Evolutionary conservation across 371 early-diverging fungal species (phyloP).

Genomic region (Mortierella sp.): DNA sequence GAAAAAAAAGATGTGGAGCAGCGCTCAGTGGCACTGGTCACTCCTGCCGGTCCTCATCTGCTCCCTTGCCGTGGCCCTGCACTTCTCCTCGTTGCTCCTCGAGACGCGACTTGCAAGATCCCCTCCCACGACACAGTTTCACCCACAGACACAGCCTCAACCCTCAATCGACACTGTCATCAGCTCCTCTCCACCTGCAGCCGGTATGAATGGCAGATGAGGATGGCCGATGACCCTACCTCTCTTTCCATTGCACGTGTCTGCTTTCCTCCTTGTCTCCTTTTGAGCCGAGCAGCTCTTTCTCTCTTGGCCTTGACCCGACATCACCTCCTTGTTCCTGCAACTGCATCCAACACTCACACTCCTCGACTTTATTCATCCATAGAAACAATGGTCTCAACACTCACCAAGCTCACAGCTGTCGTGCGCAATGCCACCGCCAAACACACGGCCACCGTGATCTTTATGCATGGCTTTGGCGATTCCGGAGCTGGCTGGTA

Average conservation of each 20-base stretch:
- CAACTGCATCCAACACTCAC: background rate
- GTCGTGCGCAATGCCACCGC: constrained; percentile 59
- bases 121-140: background rate
- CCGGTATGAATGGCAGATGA: background rate
- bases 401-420: constrained; percentile 46
- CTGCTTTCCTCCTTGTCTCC: background rate
- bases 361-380: background rate
- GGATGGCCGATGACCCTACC: background rate
- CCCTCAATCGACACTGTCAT: background rate
- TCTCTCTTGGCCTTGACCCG: no score
- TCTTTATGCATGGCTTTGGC: constrained; percentile 83
- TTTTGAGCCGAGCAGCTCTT: background rate
- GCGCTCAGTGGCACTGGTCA: constrained; percentile 2
- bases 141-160: background rate
- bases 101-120: background rate
- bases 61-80: constrained; percentile 9
- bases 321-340: background rate
- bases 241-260: background rate
- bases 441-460: constrained; percentile 82
- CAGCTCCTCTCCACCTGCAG: background rate
- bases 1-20: background rate
- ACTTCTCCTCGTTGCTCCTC: background rate
- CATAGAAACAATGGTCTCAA: background rate
- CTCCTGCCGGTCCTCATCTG: constrained; percentile 5
- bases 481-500: constrained; percentile 79